These are phyloP conservation scores for Fusarium sp. DNA, from an alignment of 2,329 filamentous ascomycete species.

Conservation along the genomic window DNA sequence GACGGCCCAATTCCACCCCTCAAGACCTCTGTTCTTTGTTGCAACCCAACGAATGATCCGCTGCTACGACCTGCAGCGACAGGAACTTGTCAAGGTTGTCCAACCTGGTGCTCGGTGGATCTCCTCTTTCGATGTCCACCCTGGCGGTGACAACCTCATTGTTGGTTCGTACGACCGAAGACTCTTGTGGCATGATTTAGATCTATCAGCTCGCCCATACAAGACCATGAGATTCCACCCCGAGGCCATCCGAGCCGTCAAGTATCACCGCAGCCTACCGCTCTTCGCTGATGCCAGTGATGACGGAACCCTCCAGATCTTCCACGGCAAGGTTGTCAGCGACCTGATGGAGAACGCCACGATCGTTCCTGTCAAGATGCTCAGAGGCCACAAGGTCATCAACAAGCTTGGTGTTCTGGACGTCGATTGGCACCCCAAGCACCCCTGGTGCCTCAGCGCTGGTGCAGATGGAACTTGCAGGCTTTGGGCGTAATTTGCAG, in stretches of 20 bases:
- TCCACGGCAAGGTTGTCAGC: constrained; percentile 94
- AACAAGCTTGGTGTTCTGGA: constrained; percentile 91
- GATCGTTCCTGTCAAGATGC: constrained; percentile 94
- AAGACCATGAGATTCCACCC: constrained; percentile 96
- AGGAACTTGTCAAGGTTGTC: constrained; percentile 92
- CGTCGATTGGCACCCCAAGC: constrained; percentile 93
- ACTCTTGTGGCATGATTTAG: constrained; percentile 95
- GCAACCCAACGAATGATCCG: constrained; percentile 94
- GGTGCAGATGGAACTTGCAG: constrained; percentile 94
- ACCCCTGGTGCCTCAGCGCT: constrained; percentile 94
- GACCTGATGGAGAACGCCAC: constrained; percentile 97
- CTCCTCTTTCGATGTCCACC: constrained; percentile 91
- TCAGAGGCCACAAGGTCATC: constrained; percentile 89
- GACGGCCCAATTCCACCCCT: constrained; percentile 93
- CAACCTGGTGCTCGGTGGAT: constrained; percentile 96
- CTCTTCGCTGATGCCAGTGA: constrained; percentile 96
- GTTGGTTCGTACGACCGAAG: constrained; percentile 95
- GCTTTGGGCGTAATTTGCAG: constrained; percentile 72
- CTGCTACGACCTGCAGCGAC: constrained; percentile 91
- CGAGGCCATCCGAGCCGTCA: constrained; percentile 90
- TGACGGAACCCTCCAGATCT: constrained; percentile 93
- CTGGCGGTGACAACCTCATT: constrained; percentile 92
- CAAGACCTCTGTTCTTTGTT: constrained; percentile 92
- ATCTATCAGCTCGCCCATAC: constrained; percentile 90
- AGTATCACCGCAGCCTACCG: constrained; percentile 84